Evolutionary conservation across 2,329 filamentous ascomycete genomes (phyloP), one percentile per base, ranked within the genome.

Genomic region (Sporothrix dimorphospora): DNA sequence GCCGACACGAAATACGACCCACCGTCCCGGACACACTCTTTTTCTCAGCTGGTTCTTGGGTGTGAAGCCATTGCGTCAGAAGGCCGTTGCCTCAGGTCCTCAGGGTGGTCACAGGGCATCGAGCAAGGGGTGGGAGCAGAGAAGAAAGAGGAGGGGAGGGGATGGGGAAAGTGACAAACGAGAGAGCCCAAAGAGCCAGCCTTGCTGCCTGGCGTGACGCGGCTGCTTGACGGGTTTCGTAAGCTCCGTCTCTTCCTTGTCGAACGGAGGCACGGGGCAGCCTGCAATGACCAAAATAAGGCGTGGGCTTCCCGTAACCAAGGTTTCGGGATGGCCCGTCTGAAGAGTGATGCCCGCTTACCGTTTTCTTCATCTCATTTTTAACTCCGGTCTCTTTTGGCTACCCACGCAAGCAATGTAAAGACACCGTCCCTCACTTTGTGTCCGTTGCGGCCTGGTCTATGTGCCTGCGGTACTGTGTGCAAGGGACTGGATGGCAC

Each of bases 131-230:
- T 53, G 49, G n/a, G 49, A n/a, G 24, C 7, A 7, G 14, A 24
- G 49, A 55, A 14, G 24, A 42, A 9, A 55, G 16, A 6, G 19
- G 4, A 30, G 19, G n/a, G 19, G 16, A 45, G 21, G 21, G 4
- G 5, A 24, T 7, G n/a, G 12, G 8, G 8, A 14, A 45, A 24
- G 38, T 2, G 2, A 14, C 53, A 30, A 30, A 30, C 27, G 12
- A 57, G 34, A 63, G 40, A 24, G 19, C 34, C 61, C 8, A 51
- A 38, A 55, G 38, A 24, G 47, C 51, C 51, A 47, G 49, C 21
- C 38, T 59, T 47, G 51, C 45, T 69, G 67, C 67, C 51, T 69
- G 34, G 51, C 67, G 67, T 69, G 51, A 57, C 67, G 67, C 38
- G 67, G 67, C 67, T 45, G n/a, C 2, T n/a, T 16, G 24, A 24